These are phyloP conservation scores for Russula sp. DNA, from an alignment of 768 basidiomycete species.

Conservation along the genomic window DNA sequence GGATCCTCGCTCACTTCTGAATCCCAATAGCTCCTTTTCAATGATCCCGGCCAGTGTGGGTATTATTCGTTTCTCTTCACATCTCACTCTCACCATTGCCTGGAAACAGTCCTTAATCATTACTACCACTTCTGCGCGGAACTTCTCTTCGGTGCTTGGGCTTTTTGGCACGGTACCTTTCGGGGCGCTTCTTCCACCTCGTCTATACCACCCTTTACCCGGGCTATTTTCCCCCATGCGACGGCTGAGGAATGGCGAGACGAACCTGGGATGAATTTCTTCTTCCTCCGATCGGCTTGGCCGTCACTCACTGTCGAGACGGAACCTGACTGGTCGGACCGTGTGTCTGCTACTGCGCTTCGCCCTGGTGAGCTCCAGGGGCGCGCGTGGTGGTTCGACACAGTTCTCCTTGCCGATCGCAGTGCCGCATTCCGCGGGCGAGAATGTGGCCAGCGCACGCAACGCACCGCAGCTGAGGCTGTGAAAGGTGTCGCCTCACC, in stretches of 20 bases:
- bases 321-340: conserved; percentile 68
- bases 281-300: conserved; percentile 70
- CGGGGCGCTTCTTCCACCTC: conserved; percentile 26
- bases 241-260: conserved; percentile 69
- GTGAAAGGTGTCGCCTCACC: conserved; percentile 40
- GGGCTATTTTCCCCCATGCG: conserved; percentile 69
- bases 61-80: neutral
- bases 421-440: conserved; percentile 71
- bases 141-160: conserved; percentile 70
- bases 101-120: conserved; percentile 57
- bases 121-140: conserved; percentile 90
- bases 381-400: conserved; percentile 67
- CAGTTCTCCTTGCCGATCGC: conserved; percentile 67
- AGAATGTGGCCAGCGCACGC: conserved; percentile 59
- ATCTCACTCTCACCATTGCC: neutral
- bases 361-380: conserved; percentile 24
- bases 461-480: conserved; percentile 71
- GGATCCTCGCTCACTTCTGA: conserved; percentile 2
- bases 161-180: conserved; percentile 63
- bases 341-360: conserved; percentile 38
- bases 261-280: conserved; percentile 69
- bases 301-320: conserved; percentile 69
- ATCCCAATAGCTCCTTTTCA: conserved; percentile 40
- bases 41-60: conserved; percentile 63
- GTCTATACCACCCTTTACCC: conserved; percentile 42